Base-by-base conservation (phyloP, 257 asterid genomes). In the Primulina tabacum region DNA sequence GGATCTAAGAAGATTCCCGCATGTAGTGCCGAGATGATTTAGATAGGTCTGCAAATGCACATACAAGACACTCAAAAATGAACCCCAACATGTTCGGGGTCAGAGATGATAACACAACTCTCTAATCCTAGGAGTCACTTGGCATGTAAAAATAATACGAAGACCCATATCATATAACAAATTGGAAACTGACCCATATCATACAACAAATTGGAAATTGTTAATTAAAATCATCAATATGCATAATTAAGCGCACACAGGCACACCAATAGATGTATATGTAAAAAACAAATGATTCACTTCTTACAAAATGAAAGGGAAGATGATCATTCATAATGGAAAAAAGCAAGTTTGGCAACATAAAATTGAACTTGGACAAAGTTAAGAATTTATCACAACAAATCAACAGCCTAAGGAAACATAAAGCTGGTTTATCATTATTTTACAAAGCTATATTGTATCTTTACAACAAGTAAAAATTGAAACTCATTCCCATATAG, bases 1-100 rank as follows among this genome's bases (percentile, higher is more conserved):
- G 79, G 77, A 78, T 76, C 75, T 70, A 85, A 79, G 82, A 79
- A 82, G 84, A 77, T 81, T 84, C 97, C 88, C 81, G 85, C 77
- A 80, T 73, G 81, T 64, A 82, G 86, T 71, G 79, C 71, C 80
- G 76, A 80, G 86, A 79, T 75, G 82, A 64, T 77, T 87, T 77
- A 76, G 71, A 81, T 68, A 64, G 60, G 87, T 84, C 95, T 81
- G 90, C 87, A 87, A 79, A 12, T 83, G 79, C 82, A 82, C 52
- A 79, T 71, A 82, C 82, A 82, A n/a, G n/a, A n/a, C n/a, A n/a
- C n/a, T n/a, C n/a, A n/a, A 83, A 70, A 80, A 67, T 76, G 85
- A 72, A 81, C 83, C 93, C 93, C 81, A 86, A 72, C 82, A 65
- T 74, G 79, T 71, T 78, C 77, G 78, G 78, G 85, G 40, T 76